Percentiles rank a stretch among this genome's conserved stretches.
These are phyloP conservation scores for Hygrophila difformis DNA, from an alignment of 257 asterid genomes.

Conservation along the genomic window DNA sequence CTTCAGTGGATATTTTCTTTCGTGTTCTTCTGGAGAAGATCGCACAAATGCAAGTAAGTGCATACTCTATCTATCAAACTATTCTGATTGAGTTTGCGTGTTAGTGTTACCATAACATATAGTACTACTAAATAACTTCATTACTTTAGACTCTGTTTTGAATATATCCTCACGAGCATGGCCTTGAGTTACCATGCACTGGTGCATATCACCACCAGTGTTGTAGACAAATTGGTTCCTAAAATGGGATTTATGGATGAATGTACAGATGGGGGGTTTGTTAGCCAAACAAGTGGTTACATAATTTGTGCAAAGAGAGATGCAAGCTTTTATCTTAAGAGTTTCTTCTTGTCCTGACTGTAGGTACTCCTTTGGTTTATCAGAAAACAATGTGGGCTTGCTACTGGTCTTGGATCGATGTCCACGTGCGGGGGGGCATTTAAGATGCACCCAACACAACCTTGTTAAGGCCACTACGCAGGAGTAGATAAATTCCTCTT, in stretches of 20 bases:
- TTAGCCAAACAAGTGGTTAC: too few species aligned
- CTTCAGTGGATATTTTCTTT: constrained; percentile 68
- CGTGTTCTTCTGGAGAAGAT: constrained; percentile 63
- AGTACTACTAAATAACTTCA: neutral
- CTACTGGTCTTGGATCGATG: constrained; percentile 4
- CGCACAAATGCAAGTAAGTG: constrained; percentile 69
- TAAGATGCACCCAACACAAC: too few species aligned
- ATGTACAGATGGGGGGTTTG: neutral
- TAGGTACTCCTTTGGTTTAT: constrained; percentile 5
- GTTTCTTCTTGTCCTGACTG: neutral
- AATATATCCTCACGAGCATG: too few species aligned
- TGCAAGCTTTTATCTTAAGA: neutral
- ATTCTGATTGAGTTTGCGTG: neutral
- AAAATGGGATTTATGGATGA: neutral
- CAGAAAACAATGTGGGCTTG: neutral
- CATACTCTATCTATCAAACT: constrained; percentile 1
- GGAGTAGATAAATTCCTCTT: too few species aligned
- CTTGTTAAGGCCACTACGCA: too few species aligned
- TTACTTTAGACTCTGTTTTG: neutral
- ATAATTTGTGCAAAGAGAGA: too few species aligned
- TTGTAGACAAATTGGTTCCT: neutral
- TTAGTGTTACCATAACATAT: neutral
- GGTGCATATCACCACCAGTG: neutral
- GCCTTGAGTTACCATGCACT: too few species aligned
- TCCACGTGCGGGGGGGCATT: constrained; percentile 1